These are phyloP conservation scores for Triticum turgidum DNA, from an alignment of 176 grass and related monocot genomes.

Conservation along the genomic window DNA sequence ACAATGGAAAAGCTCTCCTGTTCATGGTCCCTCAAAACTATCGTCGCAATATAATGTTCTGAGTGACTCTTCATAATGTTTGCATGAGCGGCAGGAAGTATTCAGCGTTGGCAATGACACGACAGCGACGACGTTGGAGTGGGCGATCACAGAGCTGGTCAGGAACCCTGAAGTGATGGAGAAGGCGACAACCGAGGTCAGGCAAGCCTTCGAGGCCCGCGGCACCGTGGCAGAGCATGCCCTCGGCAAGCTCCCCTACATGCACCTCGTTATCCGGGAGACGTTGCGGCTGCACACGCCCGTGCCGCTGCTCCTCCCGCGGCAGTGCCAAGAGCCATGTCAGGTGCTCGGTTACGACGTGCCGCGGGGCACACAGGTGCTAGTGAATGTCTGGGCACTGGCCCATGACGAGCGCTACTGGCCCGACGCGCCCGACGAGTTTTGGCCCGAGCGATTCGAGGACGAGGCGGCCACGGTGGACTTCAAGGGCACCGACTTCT, in stretches of 20 bases:
- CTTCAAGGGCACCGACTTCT: not conserved
- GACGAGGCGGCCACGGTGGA: not conserved
- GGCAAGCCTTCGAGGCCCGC: slow-evolving; percentile 7
- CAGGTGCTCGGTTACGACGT: not conserved
- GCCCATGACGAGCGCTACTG: slow-evolving; percentile 25
- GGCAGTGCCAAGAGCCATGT: too few relatives aligned
- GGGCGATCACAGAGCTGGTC: slow-evolving; percentile 37
- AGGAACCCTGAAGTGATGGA: slow-evolving; percentile 21
- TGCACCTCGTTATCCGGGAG: slow-evolving; percentile 37
- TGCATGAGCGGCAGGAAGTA: slow-evolving; percentile 2
- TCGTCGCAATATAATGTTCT: too few relatives aligned
- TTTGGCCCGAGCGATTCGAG: not conserved
- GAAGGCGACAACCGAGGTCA: slow-evolving; percentile 29
- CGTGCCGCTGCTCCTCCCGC: not conserved
- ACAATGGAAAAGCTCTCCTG: too few relatives aligned
- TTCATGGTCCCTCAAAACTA: too few relatives aligned
- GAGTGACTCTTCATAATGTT: too few relatives aligned
- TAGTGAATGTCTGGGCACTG: slow-evolving; percentile 40
- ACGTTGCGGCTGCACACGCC: slow-evolving; percentile 32
- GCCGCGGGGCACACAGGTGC: not conserved
- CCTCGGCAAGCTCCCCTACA: slow-evolving; percentile 17
- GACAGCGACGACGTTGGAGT: slow-evolving; percentile 7
- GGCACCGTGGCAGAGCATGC: slow-evolving; percentile 3
- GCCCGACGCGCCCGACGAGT: not conserved
- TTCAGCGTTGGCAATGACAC: slow-evolving; percentile 38